Evolutionary conservation across 495 filamentous ascomycete genomes (phyloP).

Genomic region (Aspergillus ellipticus): DNA sequence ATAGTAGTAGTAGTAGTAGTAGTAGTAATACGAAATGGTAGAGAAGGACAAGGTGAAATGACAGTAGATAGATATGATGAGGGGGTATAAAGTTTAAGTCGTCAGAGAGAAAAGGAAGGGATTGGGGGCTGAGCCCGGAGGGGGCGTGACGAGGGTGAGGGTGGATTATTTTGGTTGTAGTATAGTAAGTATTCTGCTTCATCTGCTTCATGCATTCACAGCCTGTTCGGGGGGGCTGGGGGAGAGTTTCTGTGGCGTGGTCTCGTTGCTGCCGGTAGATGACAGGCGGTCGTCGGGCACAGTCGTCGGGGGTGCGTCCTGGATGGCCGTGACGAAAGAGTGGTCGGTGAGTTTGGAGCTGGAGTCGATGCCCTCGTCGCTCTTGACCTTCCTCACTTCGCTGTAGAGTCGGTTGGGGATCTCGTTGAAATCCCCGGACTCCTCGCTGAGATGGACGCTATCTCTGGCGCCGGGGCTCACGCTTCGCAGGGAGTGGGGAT

Average conservation of each 20-base stretch:
- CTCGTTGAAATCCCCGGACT: conserved; percentile 23
- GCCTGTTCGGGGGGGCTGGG: conserved; percentile 20
- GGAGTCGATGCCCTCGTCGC: conserved; percentile 10
- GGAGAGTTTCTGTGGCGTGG: conserved; percentile 11
- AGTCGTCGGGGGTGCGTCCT: neutral
- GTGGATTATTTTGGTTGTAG: neutral
- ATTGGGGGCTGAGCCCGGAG: neutral
- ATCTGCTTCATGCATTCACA: conserved; percentile 17
- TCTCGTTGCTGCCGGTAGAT: conserved; percentile 3
- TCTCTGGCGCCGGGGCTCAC: conserved; percentile 36
- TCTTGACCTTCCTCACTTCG: conserved; percentile 11
- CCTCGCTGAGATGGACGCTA: conserved; percentile 28
- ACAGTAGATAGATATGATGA: neutral
- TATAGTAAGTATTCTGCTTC: neutral
- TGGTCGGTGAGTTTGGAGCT: conserved; percentile 12
- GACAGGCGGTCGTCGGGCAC: conserved; percentile 7
- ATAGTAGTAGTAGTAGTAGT: neutral
- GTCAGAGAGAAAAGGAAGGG: neutral
- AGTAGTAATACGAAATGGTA: neutral
- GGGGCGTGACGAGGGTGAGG: neutral
- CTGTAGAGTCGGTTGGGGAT: neutral
- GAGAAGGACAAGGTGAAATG: neutral
- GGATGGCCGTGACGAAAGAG: conserved; percentile 5
- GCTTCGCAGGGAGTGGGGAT: conserved; percentile 36
- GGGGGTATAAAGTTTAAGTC: neutral